Conservation (phyloP, 1,284 basidiomycete genomes). For the Ustilago lituana region DNA sequence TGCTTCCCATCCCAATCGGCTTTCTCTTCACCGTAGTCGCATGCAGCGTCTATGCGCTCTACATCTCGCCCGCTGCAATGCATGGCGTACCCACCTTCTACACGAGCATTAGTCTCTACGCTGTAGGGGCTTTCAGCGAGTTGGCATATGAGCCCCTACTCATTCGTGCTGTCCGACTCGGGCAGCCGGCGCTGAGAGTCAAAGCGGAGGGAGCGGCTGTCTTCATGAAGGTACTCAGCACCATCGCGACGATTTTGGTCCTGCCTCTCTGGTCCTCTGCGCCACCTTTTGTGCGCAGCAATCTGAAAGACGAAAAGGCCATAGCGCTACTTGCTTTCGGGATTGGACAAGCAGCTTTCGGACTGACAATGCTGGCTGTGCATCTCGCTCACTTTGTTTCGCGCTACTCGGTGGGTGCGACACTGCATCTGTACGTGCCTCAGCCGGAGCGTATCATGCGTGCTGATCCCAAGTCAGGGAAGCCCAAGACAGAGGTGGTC, state of each 20-base stretch:
- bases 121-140: slow-evolving; percentile 57
- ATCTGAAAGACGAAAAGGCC: slow-evolving; percentile 12
- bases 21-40: slow-evolving; percentile 32
- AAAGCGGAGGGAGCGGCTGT: slow-evolving; percentile 60
- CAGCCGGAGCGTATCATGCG: slow-evolving; percentile 4
- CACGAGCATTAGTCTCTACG: slow-evolving; percentile 52
- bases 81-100: slow-evolving; percentile 34
- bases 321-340: slow-evolving; percentile 57
- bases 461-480: neutral
- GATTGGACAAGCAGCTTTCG: slow-evolving; percentile 56
- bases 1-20: slow-evolving; percentile 56
- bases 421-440: slow-evolving; percentile 74
- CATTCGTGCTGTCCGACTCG: slow-evolving; percentile 48
- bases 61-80: slow-evolving; percentile 48
- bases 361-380: slow-evolving; percentile 35
- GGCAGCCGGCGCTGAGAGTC: slow-evolving; percentile 48
- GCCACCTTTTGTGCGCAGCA: neutral
- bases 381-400: slow-evolving; percentile 26
- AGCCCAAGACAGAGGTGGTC: neutral
- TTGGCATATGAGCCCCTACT: slow-evolving; percentile 60
- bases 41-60: slow-evolving; percentile 30
- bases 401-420: slow-evolving; percentile 80
- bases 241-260: slow-evolving; percentile 27
- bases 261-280: slow-evolving; percentile 11
- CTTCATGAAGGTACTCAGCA: slow-evolving; percentile 48